Base-by-base conservation (phyloP, 2,329 filamentous ascomycete species). In the Penicillium sp. region DNA sequence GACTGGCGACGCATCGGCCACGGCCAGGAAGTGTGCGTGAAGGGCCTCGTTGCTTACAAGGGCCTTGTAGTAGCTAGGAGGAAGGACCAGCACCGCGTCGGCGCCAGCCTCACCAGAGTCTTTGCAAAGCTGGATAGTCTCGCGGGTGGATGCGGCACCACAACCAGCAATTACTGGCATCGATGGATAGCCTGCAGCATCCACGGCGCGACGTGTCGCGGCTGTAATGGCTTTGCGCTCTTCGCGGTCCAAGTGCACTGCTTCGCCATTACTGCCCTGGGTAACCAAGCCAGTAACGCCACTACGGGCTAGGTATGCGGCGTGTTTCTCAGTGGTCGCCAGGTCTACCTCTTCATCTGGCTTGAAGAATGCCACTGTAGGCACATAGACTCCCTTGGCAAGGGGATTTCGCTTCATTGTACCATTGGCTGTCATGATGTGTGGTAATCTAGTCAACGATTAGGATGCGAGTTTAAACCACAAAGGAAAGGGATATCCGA, bases 251-350 rank as follows among this genome's bases (percentile, higher is more conserved):
- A 93, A 81, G 68, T 92, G 89, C 12, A 92, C 89, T 7, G 90
- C 89, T 77, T 94, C 90, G 65, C 89, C 89, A 68, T 93, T 93
- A 68, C 87, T 90, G 45, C 89, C 89, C 71, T 92, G 89, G 11
- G 87, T 89, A 47, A 89, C 87, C 45, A 93, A 80, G 20, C 89
- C 89, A 15, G 86, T 82, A 41, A 92, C 84, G 60, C 89, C 89
- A 26, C 87, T 84, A 53, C 81, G 72, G 45, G 88, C 89, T n/a
- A 93, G 84, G 65, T 86, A 84, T 50, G 89, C 82, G 35, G 88
- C 85, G 59, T 79, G 74, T 49, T 77, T 80, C 47, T 82, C 79
- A 55, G 86, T 85, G 37, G 85, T 83, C 33, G 77, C 73, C 12
- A 82, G 78, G 67, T 91, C 88, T 53, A 91, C 75, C 53, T 90